These are phyloP conservation scores for Rhodofomes roseus DNA, from an alignment of 1,284 basidiomycete genomes.

Conservation along the genomic window DNA sequence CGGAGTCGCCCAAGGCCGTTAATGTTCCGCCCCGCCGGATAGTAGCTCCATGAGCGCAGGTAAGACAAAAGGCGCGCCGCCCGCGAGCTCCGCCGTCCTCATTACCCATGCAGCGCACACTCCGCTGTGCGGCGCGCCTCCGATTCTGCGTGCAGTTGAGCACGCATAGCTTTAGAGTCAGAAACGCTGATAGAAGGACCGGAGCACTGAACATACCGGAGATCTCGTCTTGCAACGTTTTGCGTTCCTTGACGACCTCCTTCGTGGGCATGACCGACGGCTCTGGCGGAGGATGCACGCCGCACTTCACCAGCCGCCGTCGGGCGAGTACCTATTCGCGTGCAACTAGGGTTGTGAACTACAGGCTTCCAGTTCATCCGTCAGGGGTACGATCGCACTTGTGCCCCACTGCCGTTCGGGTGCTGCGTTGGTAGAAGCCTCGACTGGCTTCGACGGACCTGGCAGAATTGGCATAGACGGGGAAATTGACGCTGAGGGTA, in stretches of 20 bases:
- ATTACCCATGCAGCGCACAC: constrained; percentile 30
- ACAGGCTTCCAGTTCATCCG: too few species aligned
- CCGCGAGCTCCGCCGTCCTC: constrained; percentile 29
- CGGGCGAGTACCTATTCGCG: constrained; percentile 29
- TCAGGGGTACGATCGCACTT: too few species aligned
- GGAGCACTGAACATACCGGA: not conserved
- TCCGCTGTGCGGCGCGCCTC: constrained; percentile 15
- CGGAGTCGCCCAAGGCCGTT: too few species aligned
- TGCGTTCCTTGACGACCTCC: not conserved
- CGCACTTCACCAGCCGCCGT: constrained; percentile 18
- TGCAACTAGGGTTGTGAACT: constrained; percentile 30
- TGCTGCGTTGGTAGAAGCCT: too few species aligned
- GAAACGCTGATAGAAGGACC: not conserved
- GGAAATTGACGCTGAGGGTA: too few species aligned
- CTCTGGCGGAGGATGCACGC: not conserved
- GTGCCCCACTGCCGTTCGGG: too few species aligned
- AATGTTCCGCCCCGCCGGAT: not conserved
- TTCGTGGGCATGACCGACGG: too few species aligned
- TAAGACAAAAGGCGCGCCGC: constrained; percentile 42
- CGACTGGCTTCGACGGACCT: too few species aligned
- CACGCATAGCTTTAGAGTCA: constrained; percentile 11
- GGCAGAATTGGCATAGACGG: too few species aligned
- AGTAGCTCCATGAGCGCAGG: constrained; percentile 36
- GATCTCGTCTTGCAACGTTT: not conserved
- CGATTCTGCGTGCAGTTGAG: constrained; percentile 11